phyloP scores from a whole-genome alignment of 2,329 filamentous ascomycete genomes.

The Colletotrichum abscissum region DNA sequence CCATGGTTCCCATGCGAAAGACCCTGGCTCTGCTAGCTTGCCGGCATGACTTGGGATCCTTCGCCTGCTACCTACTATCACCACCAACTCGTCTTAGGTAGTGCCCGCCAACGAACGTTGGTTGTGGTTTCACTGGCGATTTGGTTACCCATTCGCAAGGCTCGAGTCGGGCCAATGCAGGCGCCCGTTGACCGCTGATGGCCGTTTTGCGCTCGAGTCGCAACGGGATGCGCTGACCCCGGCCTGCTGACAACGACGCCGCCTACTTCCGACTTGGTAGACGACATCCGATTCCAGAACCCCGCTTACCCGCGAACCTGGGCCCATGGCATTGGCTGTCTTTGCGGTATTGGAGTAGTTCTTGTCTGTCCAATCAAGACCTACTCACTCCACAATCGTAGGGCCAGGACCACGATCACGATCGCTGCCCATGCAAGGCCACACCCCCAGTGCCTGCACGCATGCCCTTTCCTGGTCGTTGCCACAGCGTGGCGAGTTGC shows the following conservation, averaged over 20 bases:
- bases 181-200: background rate
- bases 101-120: background rate
- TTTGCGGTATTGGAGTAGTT: background rate
- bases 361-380: background rate
- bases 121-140: background rate
- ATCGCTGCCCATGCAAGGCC: constrained; percentile 1
- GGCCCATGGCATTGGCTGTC: background rate
- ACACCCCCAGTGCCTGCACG: background rate
- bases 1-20: background rate
- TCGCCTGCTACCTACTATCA: background rate
- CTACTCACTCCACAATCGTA: background rate
- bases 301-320: background rate
- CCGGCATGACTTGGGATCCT: background rate
- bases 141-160: background rate
- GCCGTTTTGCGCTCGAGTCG: background rate
- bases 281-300: constrained; percentile 1
- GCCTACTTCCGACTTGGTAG: constrained; percentile 7
- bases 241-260: background rate
- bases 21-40: background rate
- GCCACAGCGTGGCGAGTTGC: background rate
- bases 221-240: background rate
- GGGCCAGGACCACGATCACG: background rate
- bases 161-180: background rate
- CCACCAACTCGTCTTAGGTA: background rate
- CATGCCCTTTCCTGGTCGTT: background rate